Conservation (phyloP, 345 rosid genomes). For the Linum tenue region DNA sequence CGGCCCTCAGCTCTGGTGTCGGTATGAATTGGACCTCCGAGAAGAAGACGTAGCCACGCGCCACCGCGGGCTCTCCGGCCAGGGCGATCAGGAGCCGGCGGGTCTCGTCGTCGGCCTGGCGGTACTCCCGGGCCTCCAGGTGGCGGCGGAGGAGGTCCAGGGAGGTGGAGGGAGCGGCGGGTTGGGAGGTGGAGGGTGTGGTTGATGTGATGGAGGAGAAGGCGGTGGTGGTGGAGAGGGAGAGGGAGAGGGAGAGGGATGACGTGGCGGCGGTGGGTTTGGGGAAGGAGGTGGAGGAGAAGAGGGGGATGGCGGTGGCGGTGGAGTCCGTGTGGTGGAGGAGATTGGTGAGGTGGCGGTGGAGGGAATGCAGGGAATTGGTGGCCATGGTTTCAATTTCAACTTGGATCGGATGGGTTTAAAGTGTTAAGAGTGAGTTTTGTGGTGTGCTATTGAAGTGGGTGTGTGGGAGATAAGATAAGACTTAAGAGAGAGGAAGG, state of each 20-base stretch:
- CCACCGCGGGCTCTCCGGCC: constrained; percentile 64
- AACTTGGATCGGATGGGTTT: neutral
- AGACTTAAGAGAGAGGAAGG: neutral
- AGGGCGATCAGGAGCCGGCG: constrained; percentile 71
- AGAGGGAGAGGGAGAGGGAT: too few relatives aligned
- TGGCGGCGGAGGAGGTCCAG: constrained; percentile 59
- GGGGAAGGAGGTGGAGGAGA: constrained; percentile 20
- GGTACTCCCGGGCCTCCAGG: constrained; percentile 52
- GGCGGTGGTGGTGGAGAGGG: constrained; percentile 25
- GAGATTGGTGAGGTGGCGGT: constrained; percentile 27
- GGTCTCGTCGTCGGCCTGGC: constrained; percentile 85
- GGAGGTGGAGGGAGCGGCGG: constrained; percentile 23
- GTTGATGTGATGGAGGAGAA: constrained; percentile 21
- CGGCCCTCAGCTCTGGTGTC: constrained; percentile 43
- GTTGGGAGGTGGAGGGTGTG: constrained; percentile 25
- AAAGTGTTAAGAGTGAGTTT: neutral
- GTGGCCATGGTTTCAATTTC: constrained; percentile 30
- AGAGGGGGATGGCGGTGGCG: constrained; percentile 31
- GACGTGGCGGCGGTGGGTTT: neutral
- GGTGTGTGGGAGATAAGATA: neutral
- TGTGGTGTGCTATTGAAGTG: neutral
- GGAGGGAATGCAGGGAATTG: constrained; percentile 33
- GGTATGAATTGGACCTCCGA: constrained; percentile 79
- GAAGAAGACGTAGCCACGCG: constrained; percentile 91
- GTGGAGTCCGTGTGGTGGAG: constrained; percentile 13